These are phyloP conservation scores for Peronosclerospora sorghi DNA, from an alignment of 352 stramenopile species.

Conservation along the genomic window DNA sequence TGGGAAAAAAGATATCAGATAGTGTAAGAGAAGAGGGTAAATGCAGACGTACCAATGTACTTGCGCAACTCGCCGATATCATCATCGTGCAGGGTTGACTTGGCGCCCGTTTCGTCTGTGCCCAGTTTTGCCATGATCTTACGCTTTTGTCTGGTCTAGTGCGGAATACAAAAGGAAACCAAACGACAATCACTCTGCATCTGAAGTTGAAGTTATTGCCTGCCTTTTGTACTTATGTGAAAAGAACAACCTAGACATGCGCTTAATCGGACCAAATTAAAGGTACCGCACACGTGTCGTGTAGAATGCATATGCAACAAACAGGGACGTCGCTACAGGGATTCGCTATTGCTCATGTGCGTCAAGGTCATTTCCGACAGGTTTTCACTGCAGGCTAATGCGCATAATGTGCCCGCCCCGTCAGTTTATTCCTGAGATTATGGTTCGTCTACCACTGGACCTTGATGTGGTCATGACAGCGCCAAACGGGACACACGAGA, in stretches of 20 bases:
- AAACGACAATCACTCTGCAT: conserved; percentile 23
- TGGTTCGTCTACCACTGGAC: conserved; percentile 65
- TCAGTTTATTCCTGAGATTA: conserved; percentile 77
- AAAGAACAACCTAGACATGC: conserved; percentile 47
- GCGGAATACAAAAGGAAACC: conserved; percentile 21
- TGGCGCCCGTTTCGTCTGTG: neutral
- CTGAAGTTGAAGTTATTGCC: neutral
- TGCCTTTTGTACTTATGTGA: conserved; percentile 27
- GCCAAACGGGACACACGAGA: conserved; percentile 85
- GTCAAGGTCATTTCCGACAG: conserved; percentile 70
- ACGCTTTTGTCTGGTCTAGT: conserved; percentile 4
- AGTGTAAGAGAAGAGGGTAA: neutral
- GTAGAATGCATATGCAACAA: conserved; percentile 11
- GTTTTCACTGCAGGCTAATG: conserved; percentile 57
- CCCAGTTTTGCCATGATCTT: conserved; percentile 8
- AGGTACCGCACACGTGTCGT: conserved; percentile 68
- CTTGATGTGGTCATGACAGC: conserved; percentile 72
- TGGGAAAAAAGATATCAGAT: neutral
- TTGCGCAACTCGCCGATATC: conserved; percentile 56
- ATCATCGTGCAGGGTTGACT: conserved; percentile 9
- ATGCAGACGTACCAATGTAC: conserved; percentile 38
- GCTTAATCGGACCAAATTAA: conserved; percentile 74
- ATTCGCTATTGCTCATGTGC: conserved; percentile 58
- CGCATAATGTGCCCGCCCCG: conserved; percentile 56
- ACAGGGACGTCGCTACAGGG: conserved; percentile 15